Conservation (phyloP, 352 stramenopile genomes). For the Phytophthora syringae region DNA sequence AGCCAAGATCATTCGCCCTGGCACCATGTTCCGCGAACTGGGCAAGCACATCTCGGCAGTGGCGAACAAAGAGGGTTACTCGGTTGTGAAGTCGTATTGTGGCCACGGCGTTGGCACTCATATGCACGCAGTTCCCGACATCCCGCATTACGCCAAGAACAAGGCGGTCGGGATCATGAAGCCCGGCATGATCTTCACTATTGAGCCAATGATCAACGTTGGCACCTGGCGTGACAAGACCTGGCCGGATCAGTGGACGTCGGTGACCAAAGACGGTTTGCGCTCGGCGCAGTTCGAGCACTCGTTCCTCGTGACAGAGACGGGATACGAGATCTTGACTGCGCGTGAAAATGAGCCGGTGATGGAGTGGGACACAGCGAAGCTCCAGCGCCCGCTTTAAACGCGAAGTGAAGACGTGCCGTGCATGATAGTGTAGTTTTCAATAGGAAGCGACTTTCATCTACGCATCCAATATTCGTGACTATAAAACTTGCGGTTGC, state of each 20-base stretch:
- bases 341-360: slow-evolving; percentile 84
- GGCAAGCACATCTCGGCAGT: slow-evolving; percentile 94
- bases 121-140: neutral
- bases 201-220: slow-evolving; percentile 99
- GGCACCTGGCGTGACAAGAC: slow-evolving; percentile 90
- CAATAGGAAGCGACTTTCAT: too few species aligned
- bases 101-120: slow-evolving; percentile 95
- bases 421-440: too few species aligned
- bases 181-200: slow-evolving; percentile 98
- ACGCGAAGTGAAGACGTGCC: too few species aligned
- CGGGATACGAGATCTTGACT: slow-evolving; percentile 97
- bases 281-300: slow-evolving; percentile 98
- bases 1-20: slow-evolving; percentile 92
- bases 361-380: slow-evolving; percentile 91
- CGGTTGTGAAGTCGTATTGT: slow-evolving; percentile 97
- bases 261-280: slow-evolving; percentile 95
- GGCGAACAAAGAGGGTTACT: slow-evolving; percentile 88
- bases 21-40: slow-evolving; percentile 96
- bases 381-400: too few species aligned
- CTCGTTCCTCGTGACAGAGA: slow-evolving; percentile 98
- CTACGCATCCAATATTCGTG: too few species aligned
- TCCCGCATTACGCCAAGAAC: slow-evolving; percentile 98
- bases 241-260: slow-evolving; percentile 99
- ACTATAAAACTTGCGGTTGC: too few species aligned
- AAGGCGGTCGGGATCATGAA: slow-evolving; percentile 98